These are phyloP conservation scores for Podila epigama DNA, from an alignment of 192 early-diverging fungal genomes.

Conservation along the genomic window DNA sequence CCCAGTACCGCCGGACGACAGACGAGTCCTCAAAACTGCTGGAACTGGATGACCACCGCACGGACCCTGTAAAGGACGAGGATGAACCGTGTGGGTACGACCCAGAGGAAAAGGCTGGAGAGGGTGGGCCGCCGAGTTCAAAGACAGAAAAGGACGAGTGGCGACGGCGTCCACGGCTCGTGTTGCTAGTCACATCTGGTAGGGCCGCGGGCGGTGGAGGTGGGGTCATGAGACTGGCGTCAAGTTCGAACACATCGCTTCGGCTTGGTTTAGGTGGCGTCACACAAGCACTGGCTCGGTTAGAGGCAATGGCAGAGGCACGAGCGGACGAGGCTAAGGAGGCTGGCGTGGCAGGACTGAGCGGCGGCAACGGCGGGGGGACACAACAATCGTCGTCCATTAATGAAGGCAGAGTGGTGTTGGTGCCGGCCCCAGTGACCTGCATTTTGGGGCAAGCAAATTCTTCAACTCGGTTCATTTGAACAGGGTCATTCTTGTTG, in stretches of 20 bases:
- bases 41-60: neutral
- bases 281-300: no score
- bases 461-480: no score
- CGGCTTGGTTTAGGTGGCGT: no score
- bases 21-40: conserved; percentile 1
- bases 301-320: neutral
- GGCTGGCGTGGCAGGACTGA: neutral
- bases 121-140: neutral
- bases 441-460: neutral
- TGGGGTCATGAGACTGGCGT: neutral
- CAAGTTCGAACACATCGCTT: neutral
- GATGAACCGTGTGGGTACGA: neutral
- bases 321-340: neutral
- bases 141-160: neutral
- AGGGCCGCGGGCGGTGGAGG: no score
- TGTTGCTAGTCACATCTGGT: neutral
- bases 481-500: neutral
- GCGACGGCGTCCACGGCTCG: neutral
- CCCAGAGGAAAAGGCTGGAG: neutral
- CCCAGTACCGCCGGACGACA: conserved; percentile 4
- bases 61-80: neutral
- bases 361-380: neutral
- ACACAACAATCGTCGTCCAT: no score
- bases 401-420: neutral
- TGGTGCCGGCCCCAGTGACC: neutral